phyloP scores from a whole-genome alignment of 2,329 filamentous ascomycete species.

The Karstenula rhodostoma region DNA sequence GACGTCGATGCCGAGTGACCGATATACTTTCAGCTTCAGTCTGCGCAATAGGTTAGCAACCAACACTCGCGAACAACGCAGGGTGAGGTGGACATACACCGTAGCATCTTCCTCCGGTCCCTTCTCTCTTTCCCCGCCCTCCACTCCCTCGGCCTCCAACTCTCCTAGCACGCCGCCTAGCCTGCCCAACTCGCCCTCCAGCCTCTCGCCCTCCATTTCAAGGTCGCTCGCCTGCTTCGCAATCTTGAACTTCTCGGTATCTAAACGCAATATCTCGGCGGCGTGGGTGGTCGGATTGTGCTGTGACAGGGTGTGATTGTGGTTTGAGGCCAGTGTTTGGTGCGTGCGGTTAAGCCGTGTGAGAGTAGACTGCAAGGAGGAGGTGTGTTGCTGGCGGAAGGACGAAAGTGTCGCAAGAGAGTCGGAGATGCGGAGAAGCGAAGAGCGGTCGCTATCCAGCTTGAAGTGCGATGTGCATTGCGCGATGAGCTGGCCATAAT shows the following conservation, averaged over 20 bases:
- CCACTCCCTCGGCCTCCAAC: slow-evolving; percentile 85
- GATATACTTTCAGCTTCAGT: slow-evolving; percentile 87
- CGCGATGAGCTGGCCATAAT: slow-evolving; percentile 75
- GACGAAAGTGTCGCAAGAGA: slow-evolving; percentile 84
- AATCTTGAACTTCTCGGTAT: slow-evolving; percentile 92
- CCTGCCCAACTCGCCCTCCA: slow-evolving; percentile 79
- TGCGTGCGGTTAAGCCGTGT: slow-evolving; percentile 76
- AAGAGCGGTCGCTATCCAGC: slow-evolving; percentile 84
- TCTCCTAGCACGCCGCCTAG: slow-evolving; percentile 79
- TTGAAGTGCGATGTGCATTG: slow-evolving; percentile 96
- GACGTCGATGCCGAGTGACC: slow-evolving; percentile 88
- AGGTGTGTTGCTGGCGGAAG: slow-evolving; percentile 78
- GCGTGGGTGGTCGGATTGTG: slow-evolving; percentile 85
- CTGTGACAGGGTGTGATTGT: slow-evolving; percentile 75
- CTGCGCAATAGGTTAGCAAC: slow-evolving; percentile 48
- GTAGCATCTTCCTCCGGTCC: slow-evolving; percentile 57
- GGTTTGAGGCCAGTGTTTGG: slow-evolving; percentile 75
- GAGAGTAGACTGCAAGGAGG: slow-evolving; percentile 45
- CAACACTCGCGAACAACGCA: neutral
- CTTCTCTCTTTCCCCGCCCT: slow-evolving; percentile 69
- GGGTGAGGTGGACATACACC: slow-evolving; percentile 48
- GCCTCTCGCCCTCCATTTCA: slow-evolving; percentile 93
- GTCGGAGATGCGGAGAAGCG: slow-evolving; percentile 82
- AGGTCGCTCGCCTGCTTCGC: slow-evolving; percentile 91
- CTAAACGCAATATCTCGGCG: slow-evolving; percentile 81